Conservation (phyloP, 805 yeast genomes). For the Suhomyces emberorum region DNA sequence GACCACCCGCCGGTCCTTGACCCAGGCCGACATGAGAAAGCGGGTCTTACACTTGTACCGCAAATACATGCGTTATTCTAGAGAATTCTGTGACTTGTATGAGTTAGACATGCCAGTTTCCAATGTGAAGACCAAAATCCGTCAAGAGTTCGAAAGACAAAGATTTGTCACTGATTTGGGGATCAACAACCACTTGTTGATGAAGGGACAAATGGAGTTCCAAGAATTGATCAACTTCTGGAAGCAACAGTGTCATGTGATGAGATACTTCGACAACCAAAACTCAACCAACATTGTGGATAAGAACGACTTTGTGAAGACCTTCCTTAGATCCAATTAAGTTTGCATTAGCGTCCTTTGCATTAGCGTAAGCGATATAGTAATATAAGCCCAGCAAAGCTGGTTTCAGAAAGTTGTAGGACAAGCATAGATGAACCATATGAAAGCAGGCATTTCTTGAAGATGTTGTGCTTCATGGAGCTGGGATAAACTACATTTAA, state of each 20-base stretch:
- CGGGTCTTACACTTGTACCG: slow-evolving; percentile 73
- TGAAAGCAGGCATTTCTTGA: no score
- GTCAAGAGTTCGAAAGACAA: slow-evolving; percentile 88
- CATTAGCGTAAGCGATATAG: slow-evolving; percentile 1
- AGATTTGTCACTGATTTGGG: slow-evolving; percentile 67
- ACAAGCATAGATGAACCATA: neutral
- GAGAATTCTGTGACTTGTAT: slow-evolving; percentile 58
- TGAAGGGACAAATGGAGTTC: slow-evolving; percentile 88
- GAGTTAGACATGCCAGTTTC: slow-evolving; percentile 77
- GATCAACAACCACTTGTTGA: slow-evolving; percentile 63
- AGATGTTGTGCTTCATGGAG: no score
- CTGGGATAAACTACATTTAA: no score
- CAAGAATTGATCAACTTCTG: slow-evolving; percentile 86
- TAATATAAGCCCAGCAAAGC: neutral
- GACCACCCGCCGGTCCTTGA: slow-evolving; percentile 64
- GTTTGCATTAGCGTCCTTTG: neutral
- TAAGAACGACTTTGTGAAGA: slow-evolving; percentile 63
- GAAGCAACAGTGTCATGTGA: slow-evolving; percentile 84
- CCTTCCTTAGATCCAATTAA: slow-evolving; percentile 64
- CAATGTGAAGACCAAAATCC: slow-evolving; percentile 72
- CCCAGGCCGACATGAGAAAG: slow-evolving; percentile 56
- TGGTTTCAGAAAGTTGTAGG: neutral
- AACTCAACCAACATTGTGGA: slow-evolving; percentile 52
- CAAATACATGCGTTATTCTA: slow-evolving; percentile 61
- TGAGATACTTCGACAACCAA: slow-evolving; percentile 75